phyloP scores from a whole-genome alignment of 306 rosid genomes.

The Ammopiptanthus mongolicus region DNA sequence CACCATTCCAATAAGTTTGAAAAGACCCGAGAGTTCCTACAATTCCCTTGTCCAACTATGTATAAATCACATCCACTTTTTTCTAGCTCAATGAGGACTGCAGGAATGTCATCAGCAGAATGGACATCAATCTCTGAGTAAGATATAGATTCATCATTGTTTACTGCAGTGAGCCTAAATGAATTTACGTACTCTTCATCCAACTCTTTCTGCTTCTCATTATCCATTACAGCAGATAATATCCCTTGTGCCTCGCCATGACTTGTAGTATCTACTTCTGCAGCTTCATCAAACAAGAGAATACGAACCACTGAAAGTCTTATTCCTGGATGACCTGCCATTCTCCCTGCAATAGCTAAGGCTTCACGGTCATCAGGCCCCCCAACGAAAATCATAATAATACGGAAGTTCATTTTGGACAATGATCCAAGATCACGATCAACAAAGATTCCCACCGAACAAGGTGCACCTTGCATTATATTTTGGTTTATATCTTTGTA shows the following conservation, averaged over 20 bases:
- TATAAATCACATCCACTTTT: slow-evolving; percentile 28
- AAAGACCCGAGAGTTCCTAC: slow-evolving; percentile 1
- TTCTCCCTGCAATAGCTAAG: slow-evolving; percentile 46
- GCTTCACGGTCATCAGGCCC: slow-evolving; percentile 69
- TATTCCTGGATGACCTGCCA: slow-evolving; percentile 34
- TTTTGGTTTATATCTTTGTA: slow-evolving; percentile 21
- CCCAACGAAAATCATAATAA: slow-evolving; percentile 30
- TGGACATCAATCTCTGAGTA: slow-evolving; percentile 33
- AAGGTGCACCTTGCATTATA: slow-evolving; percentile 25
- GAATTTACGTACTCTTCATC: slow-evolving; percentile 37
- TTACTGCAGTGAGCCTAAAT: slow-evolving; percentile 24
- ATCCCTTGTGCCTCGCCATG: not conserved
- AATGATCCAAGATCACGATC: slow-evolving; percentile 18
- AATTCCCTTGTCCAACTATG: slow-evolving; percentile 50
- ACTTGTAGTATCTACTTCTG: not conserved
- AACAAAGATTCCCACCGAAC: slow-evolving; percentile 36
- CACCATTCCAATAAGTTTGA: slow-evolving; percentile 37
- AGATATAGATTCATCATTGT: slow-evolving; percentile 21
- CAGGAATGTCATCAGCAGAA: slow-evolving; percentile 30
- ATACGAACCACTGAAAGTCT: slow-evolving; percentile 39
- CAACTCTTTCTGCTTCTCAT: slow-evolving; percentile 23
- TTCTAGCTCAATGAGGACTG: slow-evolving; percentile 21
- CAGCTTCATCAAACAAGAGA: slow-evolving; percentile 16
- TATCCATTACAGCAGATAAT: not conserved
- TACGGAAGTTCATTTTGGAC: not conserved